A percentile compares a stretch with the other conserved stretches of the same genome.
phyloP scores from a whole-genome alignment of 441 rosid species.

The Gossypium lobatum region DNA sequence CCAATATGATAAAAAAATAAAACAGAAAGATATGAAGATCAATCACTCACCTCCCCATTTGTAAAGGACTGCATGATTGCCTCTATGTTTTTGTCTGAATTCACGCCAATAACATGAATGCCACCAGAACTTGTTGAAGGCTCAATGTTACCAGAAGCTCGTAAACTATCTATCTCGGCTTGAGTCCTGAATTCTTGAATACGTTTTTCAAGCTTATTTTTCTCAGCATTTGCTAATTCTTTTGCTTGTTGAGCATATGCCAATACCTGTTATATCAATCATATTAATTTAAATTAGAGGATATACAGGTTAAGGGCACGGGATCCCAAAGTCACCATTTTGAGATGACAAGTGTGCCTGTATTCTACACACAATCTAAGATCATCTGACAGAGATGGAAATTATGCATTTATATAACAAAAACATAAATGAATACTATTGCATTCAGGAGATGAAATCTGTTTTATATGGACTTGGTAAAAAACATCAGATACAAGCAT shows the following conservation, averaged over 20 bases:
- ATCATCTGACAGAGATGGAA: background rate
- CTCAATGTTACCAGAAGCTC: slow-evolving; percentile 39
- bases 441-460: background rate
- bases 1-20: slow-evolving; percentile 10
- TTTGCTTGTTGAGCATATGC: slow-evolving; percentile 87
- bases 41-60: slow-evolving; percentile 62
- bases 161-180: slow-evolving; percentile 58
- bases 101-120: slow-evolving; percentile 35
- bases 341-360: background rate
- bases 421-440: background rate
- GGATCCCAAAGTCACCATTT: background rate
- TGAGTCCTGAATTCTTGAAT: slow-evolving; percentile 92
- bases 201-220: slow-evolving; percentile 78
- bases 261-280: slow-evolving; percentile 43
- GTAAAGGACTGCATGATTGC: slow-evolving; percentile 49
- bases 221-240: slow-evolving; percentile 72
- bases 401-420: background rate
- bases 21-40: slow-evolving; percentile 4
- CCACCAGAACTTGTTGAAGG: slow-evolving; percentile 37
- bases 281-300: background rate
- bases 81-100: slow-evolving; percentile 49
- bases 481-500: background rate
- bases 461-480: background rate
- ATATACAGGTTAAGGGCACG: background rate
- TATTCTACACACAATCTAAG: background rate